phyloP scores from a whole-genome alignment of 2,329 filamentous ascomycete genomes.

The Curvularia verruculosa region DNA sequence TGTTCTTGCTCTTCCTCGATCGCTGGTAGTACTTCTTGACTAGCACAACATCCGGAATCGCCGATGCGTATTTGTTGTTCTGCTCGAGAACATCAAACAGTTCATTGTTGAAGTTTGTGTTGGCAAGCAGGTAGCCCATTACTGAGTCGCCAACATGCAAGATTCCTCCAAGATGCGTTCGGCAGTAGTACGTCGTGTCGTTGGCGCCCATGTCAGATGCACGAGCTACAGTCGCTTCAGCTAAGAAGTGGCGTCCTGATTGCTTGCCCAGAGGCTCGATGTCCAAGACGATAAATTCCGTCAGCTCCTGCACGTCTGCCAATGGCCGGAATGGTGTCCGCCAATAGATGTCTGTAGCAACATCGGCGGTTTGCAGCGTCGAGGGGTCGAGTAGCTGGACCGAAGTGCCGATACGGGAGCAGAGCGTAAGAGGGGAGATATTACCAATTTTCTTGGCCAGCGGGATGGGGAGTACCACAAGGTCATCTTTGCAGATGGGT shows the following conservation, averaged over 20 bases:
- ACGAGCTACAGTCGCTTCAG: conserved; percentile 86
- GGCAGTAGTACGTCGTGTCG: conserved; percentile 84
- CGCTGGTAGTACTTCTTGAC: conserved; percentile 97
- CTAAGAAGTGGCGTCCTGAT: conserved; percentile 82
- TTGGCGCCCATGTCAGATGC: conserved; percentile 86
- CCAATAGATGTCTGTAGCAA: conserved; percentile 87
- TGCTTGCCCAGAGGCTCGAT: conserved; percentile 78
- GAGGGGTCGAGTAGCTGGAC: conserved; percentile 89
- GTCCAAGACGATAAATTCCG: conserved; percentile 94
- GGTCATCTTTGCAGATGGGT: conserved; percentile 95
- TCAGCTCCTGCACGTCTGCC: conserved; percentile 81
- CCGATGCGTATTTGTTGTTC: conserved; percentile 71
- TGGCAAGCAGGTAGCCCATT: conserved; percentile 90
- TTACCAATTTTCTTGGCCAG: conserved; percentile 87
- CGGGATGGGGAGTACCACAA: conserved; percentile 90
- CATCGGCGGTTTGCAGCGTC: conserved; percentile 88
- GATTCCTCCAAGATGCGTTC: conserved; percentile 86
- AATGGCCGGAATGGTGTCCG: conserved; percentile 82
- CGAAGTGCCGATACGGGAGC: conserved; percentile 85
- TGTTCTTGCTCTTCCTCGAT: conserved; percentile 72
- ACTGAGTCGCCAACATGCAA: conserved; percentile 89
- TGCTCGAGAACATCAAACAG: conserved; percentile 86
- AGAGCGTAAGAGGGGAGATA: conserved; percentile 84
- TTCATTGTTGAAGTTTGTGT: conserved; percentile 89
- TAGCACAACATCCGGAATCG: conserved; percentile 88